phyloP scores from a whole-genome alignment of 179 eudicot species.

The Gypsophila paniculata region DNA sequence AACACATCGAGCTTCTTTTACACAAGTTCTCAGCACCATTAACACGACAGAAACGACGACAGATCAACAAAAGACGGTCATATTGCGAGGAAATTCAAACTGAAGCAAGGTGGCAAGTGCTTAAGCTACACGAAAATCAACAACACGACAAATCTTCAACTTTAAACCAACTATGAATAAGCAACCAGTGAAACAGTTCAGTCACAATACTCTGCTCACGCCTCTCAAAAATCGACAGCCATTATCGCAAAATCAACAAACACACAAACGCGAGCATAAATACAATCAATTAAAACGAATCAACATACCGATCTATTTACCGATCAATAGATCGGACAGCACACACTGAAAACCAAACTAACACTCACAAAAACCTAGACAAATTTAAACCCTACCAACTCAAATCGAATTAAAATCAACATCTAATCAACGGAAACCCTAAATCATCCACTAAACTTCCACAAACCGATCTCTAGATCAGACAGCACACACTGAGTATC shows the following conservation, averaged over 20 bases:
- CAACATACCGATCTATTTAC: constrained; percentile 20
- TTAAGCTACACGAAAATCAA: background rate
- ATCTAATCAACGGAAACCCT: constrained; percentile 23
- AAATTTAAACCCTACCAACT: constrained; percentile 24
- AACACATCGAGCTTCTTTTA: background rate
- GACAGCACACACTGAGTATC: no score
- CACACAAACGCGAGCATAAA: constrained; percentile 9
- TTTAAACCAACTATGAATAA: background rate
- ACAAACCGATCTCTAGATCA: no score
- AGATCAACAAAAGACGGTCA: background rate
- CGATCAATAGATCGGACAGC: constrained; percentile 34
- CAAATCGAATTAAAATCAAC: constrained; percentile 18
- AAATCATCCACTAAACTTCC: constrained; percentile 25
- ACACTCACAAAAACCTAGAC: constrained; percentile 20
- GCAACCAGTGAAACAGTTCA: background rate
- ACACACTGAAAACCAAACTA: constrained; percentile 24
- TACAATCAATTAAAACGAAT: background rate
- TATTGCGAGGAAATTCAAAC: background rate
- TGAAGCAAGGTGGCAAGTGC: constrained; percentile 5
- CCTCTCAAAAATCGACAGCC: constrained; percentile 8
- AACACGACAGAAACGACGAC: background rate
- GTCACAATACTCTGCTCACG: constrained; percentile 15
- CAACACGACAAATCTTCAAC: background rate
- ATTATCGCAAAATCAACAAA: constrained; percentile 11
- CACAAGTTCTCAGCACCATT: background rate